Evolutionary conservation across 345 rosid species (phyloP), one percentile per base, ranked within the genome.

Genomic region (Syzygium jambos): DNA sequence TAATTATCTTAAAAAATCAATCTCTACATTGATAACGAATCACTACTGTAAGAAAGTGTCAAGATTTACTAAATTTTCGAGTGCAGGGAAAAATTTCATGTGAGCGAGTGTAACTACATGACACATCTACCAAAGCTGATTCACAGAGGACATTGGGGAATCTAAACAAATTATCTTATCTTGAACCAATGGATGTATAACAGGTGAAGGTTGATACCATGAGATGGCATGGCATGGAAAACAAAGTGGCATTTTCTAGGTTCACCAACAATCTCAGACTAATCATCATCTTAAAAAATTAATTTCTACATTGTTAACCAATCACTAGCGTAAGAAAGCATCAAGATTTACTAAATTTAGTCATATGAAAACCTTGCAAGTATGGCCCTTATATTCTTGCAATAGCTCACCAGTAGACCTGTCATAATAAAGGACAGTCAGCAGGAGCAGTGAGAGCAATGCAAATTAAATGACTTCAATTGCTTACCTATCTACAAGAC

Each of bases 301-400:
- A 73, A 73, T 73, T 73, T 73, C 49, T 73, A 73, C 80, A 73
- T 38, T 19, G 46, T 34, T 38, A 19, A 73, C 1, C 4, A 11
- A 38, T 73, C 82, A 5, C 49, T 73, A 73, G 25, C 5, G 80
- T 22, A 21, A 73, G 82, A 38, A 73, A 73, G 82, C 14, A 22
- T 41, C 49, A 73, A 73, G 49, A 73, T 73, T 57, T 38, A 73
- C 46, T 30, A 85, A 56, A 63, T 80, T 73, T 52, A 87, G 83
- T 43, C 89, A 78, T 17, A 53, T 91, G 85, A 95, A 91, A 88
- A 97, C 99, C 98, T 95, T 96, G 87, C 98, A 98, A 78, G 93
- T 91, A 54, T 98, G 99, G 85, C 97, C 99, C 93, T 91, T 96
- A 89, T 98, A 98, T 89, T 95, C 98, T 93, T 98, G 99, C 89